A percentile compares a stretch with the other conserved stretches of the same genome.
Evolutionary conservation across 2,329 filamentous ascomycete species (phyloP).

Genomic region (Verticillium tricorpus): DNA sequence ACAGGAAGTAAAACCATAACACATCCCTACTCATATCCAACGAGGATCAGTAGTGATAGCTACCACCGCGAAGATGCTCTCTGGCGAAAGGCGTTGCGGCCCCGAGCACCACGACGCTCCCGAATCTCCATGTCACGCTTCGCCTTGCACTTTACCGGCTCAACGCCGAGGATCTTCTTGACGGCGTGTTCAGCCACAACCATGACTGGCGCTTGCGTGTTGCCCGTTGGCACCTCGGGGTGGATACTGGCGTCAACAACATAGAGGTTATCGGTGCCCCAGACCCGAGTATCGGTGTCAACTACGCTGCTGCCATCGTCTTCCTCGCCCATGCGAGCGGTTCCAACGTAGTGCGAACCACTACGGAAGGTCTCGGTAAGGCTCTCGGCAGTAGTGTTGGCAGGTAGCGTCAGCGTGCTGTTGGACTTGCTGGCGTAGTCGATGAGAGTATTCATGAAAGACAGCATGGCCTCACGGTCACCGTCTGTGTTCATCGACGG

Average conservation of each 20-base stretch:
- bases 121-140: background rate
- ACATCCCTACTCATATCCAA: background rate
- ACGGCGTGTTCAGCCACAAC: constrained; percentile 19
- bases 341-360: constrained; percentile 25
- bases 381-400: constrained; percentile 17
- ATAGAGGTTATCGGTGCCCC: constrained; percentile 22
- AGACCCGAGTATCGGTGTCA: constrained; percentile 25
- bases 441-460: background rate
- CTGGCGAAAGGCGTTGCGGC: background rate
- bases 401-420: constrained; percentile 13
- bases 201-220: constrained; percentile 20
- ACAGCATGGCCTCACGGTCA: constrained; percentile 12
- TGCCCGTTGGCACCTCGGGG: constrained; percentile 23
- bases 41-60: too few species aligned
- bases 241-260: constrained; percentile 26
- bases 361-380: constrained; percentile 14
- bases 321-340: constrained; percentile 22
- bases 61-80: background rate
- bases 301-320: constrained; percentile 28
- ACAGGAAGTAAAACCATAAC: background rate
- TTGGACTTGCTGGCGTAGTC: constrained; percentile 8
- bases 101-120: background rate
- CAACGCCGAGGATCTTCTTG: constrained; percentile 14
- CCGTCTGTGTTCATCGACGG: constrained; percentile 28
- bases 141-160: background rate